phyloP scores from a whole-genome alignment of 306 rosid genomes.

The Malus fusca region DNA sequence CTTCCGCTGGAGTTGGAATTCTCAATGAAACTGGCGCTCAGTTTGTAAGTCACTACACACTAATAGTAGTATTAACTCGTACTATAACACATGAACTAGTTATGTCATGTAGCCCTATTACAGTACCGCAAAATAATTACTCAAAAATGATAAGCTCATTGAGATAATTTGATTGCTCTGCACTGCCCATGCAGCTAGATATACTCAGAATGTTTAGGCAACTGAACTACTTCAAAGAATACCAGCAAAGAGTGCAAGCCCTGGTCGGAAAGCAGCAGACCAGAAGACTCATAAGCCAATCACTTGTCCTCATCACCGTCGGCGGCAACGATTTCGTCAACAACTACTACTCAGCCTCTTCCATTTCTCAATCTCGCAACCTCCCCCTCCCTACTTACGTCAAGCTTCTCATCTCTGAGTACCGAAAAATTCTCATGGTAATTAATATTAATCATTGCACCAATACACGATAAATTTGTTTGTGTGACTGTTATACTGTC shows the following conservation, averaged over 20 bases:
- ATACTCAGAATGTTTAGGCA: slow-evolving; percentile 61
- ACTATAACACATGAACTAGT: too few species aligned
- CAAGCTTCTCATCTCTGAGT: slow-evolving; percentile 52
- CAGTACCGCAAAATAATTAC: too few species aligned
- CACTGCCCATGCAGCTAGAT: slow-evolving; percentile 35
- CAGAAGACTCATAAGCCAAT: slow-evolving; percentile 35
- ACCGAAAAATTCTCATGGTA: slow-evolving; percentile 50
- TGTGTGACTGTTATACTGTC: too few species aligned
- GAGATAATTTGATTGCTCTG: too few species aligned
- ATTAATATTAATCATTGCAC: background rate
- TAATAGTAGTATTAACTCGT: too few species aligned
- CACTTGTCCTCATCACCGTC: slow-evolving; percentile 51
- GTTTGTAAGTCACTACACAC: slow-evolving; percentile 40
- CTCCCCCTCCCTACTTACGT: slow-evolving; percentile 46
- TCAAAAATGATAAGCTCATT: too few species aligned
- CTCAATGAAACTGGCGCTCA: slow-evolving; percentile 77
- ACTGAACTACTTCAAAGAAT: slow-evolving; percentile 45
- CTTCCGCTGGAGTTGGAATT: slow-evolving; percentile 75
- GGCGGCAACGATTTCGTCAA: slow-evolving; percentile 75
- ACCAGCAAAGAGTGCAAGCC: slow-evolving; percentile 37
- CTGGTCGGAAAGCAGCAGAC: slow-evolving; percentile 28
- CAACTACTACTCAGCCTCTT: slow-evolving; percentile 58
- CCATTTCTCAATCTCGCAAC: slow-evolving; percentile 58
- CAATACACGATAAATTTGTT: too few species aligned
- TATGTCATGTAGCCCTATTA: too few species aligned